Evolutionary conservation across 208 protist genomes (phyloP).

Genomic region (Leishmania aethiopica): DNA sequence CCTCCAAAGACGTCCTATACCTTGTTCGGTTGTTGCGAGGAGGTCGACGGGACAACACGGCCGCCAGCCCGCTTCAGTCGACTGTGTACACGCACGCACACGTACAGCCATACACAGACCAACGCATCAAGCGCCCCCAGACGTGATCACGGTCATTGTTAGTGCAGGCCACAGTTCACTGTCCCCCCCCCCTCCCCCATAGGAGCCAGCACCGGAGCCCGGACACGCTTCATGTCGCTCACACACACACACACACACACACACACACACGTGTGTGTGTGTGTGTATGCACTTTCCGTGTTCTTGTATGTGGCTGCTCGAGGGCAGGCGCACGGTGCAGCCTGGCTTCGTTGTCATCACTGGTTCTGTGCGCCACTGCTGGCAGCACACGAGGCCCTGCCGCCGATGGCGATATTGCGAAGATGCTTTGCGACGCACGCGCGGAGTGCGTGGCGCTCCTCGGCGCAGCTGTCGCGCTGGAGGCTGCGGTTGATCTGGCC

Average conservation of each 20-base stretch:
- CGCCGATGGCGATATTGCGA: neutral
- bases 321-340: neutral
- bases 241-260: too few species aligned
- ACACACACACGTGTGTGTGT: neutral
- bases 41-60: neutral
- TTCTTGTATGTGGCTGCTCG: neutral
- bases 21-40: neutral
- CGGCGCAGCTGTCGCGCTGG: constrained; percentile 51
- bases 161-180: neutral
- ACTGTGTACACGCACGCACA: neutral
- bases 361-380: neutral
- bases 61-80: neutral
- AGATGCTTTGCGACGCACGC: constrained; percentile 61
- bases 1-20: neutral
- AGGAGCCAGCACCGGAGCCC: neutral
- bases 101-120: neutral
- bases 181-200: too few species aligned
- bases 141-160: neutral
- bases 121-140: neutral
- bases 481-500: constrained; percentile 78
- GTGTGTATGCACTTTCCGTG: neutral
- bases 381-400: neutral
- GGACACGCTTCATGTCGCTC: neutral
- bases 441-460: constrained; percentile 60
- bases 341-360: neutral